Conservation (phyloP, 2,329 filamentous ascomycete species). For the Colletotrichum falcatum region DNA sequence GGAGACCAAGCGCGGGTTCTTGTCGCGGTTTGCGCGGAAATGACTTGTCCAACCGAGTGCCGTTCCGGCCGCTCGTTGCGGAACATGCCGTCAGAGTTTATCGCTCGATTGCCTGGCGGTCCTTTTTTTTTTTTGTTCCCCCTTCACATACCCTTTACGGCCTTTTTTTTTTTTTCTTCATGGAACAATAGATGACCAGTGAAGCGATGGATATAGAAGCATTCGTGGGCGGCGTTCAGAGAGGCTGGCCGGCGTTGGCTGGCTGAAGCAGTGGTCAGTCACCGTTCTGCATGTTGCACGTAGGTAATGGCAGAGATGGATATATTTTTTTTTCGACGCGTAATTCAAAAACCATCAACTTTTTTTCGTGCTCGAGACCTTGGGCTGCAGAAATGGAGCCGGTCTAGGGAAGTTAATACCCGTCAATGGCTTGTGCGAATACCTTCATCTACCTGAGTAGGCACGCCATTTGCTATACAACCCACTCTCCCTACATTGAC, state of each 20-base stretch:
- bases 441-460: not conserved
- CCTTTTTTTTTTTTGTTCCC: not conserved
- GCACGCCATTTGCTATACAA: not conserved
- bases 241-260: not conserved
- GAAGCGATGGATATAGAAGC: slow-evolving; percentile 6
- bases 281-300: not conserved
- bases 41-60: not conserved
- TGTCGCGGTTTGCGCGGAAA: slow-evolving; percentile 18
- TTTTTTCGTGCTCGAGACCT: too few species aligned
- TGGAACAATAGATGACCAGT: not conserved
- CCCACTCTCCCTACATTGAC: not conserved
- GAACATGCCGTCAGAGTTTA: not conserved
- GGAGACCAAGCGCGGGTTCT: slow-evolving; percentile 22
- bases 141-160: slow-evolving; percentile 10
- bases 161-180: not conserved
- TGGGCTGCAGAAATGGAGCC: not conserved
- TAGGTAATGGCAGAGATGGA: not conserved
- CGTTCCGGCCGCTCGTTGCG: not conserved
- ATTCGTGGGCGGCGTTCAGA: slow-evolving; percentile 1
- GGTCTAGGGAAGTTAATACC: not conserved
- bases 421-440: not conserved
- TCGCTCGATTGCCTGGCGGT: not conserved
- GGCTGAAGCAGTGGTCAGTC: not conserved
- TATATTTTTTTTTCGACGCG: not conserved
- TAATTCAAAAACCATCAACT: not conserved